phyloP scores from a whole-genome alignment of 2,329 filamentous ascomycete species.

The Fusarium napiforme region DNA sequence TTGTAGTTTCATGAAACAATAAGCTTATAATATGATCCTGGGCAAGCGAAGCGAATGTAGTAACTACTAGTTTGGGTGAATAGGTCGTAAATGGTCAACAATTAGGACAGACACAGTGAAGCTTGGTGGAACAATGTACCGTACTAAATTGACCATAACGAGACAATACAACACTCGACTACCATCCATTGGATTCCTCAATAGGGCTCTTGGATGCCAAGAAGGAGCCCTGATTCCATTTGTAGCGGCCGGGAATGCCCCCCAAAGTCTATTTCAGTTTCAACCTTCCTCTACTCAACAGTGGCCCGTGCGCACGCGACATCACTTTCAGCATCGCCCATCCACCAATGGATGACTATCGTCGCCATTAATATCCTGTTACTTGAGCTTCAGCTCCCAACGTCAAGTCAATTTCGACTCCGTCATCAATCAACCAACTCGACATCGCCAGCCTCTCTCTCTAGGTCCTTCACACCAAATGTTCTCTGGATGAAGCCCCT shows the following conservation, averaged over 20 bases:
- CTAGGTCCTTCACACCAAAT: conserved; percentile 16
- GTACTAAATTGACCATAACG: too few relatives aligned
- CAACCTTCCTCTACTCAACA: conserved; percentile 8
- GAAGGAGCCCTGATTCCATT: neutral
- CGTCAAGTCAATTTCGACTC: conserved; percentile 9
- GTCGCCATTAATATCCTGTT: conserved; percentile 28
- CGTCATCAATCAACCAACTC: neutral
- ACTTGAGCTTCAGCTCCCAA: conserved; percentile 20
- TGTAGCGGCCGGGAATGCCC: neutral
- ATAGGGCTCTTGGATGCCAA: neutral
- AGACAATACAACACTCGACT: neutral
- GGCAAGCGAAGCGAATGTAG: neutral
- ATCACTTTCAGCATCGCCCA: conserved; percentile 31
- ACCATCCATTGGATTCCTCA: neutral
- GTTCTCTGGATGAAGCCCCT: conserved; percentile 40
- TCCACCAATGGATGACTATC: conserved; percentile 37
- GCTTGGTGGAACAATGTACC: neutral
- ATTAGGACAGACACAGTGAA: neutral
- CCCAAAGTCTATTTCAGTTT: conserved; percentile 32
- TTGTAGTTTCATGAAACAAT: neutral
- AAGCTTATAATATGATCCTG: neutral
- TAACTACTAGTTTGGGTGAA: neutral
- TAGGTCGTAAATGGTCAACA: neutral
- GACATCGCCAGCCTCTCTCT: neutral
- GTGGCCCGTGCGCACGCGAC: conserved; percentile 40